Evolutionary conservation across 2,329 filamentous ascomycete genomes (phyloP).

Genomic region (Alternaria sp.): DNA sequence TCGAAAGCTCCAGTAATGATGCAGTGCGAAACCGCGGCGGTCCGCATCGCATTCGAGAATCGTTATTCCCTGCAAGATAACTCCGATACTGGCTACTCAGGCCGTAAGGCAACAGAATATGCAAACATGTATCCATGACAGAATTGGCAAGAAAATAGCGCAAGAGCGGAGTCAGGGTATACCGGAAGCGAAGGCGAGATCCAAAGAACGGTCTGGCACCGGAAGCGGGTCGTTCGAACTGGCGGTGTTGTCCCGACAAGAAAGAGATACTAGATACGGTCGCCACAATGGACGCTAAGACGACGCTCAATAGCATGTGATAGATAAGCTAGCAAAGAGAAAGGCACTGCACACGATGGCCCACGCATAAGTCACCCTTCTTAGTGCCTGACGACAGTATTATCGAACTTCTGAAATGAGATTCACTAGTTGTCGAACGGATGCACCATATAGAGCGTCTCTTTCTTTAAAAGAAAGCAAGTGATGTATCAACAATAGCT

Average conservation of each 20-base stretch:
- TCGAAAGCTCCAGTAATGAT: background rate
- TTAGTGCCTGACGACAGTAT: background rate
- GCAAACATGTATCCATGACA: constrained; percentile 11
- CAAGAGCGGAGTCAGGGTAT: too few relatives aligned
- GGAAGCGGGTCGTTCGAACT: background rate
- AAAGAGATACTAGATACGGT: background rate
- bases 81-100: constrained; percentile 13
- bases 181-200: background rate
- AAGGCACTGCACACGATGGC: background rate
- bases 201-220: background rate
- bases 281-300: background rate
- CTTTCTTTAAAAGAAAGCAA: background rate
- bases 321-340: background rate
- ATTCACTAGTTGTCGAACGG: background rate
- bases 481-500: background rate
- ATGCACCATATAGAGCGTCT: background rate
- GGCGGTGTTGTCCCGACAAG: background rate
- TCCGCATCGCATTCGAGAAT: background rate
- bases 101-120: constrained; percentile 22
- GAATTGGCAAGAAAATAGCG: constrained; percentile 33
- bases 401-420: background rate
- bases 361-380: background rate
- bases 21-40: constrained; percentile 2
- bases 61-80: constrained; percentile 5
- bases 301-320: background rate